Evolutionary conservation across 768 basidiomycete genomes (phyloP), one percentile per base, ranked within the genome.

Genomic region (Kwoniella botswanensis): DNA sequence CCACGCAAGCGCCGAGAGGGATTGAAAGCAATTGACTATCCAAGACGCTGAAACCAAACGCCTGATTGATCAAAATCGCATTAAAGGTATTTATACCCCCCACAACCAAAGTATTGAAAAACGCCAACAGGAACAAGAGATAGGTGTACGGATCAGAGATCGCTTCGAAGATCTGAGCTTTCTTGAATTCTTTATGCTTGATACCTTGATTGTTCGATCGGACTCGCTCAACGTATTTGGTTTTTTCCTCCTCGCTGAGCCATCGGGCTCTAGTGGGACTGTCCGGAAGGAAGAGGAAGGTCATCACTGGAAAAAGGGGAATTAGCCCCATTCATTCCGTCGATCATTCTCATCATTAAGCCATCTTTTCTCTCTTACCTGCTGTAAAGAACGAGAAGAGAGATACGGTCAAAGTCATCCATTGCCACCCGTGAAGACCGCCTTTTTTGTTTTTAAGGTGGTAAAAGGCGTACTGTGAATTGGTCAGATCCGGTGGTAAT

Each of bases 161-260:
- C 1, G 85, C 87, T 74, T 88, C 88, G 54, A 75, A 82, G 84
- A 74, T 63, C 29, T 81, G 80, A 12, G 75, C 70, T 41, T 42
- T 66, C 53, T 88, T 88, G 80, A 86, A 88, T 41, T 83, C 81
- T 71, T 84, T 86, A 75, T 88, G 87, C 75, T 88, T 87, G 43
- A 88, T 85, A 13, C 87, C 87, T 24, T 87, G 87, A 56, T 87
- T 85, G 68, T 88, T 88, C 73, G 85, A 85, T 93, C 57, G 52
- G 72, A 81, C 66, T 71, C 79, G 26, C 55, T 73, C 59, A 57
- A 65, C 64, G 72, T 73, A 68, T 41, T 71, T 0, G 68, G 71
- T 15, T 43, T 81, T 73, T 89, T 92, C 1, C 70, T 86, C 86
- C 21, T 71, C 71, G 22, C 68, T 44, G 12, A 70, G 65, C 71